Percentiles rank a stretch among this genome's conserved stretches.
These are phyloP conservation scores for slime mould (Dictyostelium discoideum) DNA, from an alignment of 78 protist species.

Conservation along the genomic window DNA sequence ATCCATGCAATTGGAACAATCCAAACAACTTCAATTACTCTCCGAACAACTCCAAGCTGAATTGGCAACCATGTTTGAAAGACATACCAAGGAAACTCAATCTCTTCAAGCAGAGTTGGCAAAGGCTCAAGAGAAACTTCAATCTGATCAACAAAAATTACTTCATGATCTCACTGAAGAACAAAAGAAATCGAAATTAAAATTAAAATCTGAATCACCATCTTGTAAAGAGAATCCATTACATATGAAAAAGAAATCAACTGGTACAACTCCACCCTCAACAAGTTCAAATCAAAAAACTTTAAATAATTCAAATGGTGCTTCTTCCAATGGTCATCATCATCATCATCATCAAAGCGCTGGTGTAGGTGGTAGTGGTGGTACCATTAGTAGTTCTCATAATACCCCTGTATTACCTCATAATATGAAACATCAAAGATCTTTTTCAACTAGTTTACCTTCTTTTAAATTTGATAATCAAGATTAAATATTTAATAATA, in stretches of 20 bases:
- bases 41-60: slow-evolving; percentile 62
- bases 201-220: slow-evolving; percentile 43
- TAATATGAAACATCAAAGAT: slow-evolving; percentile 54
- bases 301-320: not conserved
- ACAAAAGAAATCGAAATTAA: slow-evolving; percentile 55
- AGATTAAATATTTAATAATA: not conserved
- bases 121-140: slow-evolving; percentile 4
- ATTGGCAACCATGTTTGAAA: slow-evolving; percentile 46
- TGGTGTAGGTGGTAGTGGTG: not conserved
- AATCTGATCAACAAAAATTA: slow-evolving; percentile 47
- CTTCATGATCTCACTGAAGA: slow-evolving; percentile 68
- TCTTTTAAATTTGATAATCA: slow-evolving; percentile 54
- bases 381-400: not conserved
- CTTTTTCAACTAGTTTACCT: slow-evolving; percentile 72
- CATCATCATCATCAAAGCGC: not conserved
- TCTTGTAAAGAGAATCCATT: slow-evolving; percentile 28
- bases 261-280: not conserved
- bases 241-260: slow-evolving; percentile 25
- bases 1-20: slow-evolving; percentile 69
- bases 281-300: not conserved
- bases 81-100: slow-evolving; percentile 36
- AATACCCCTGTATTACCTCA: slow-evolving; percentile 19
- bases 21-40: slow-evolving; percentile 45
- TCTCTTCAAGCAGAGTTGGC: slow-evolving; percentile 8
- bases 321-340: not conserved